phyloP scores from a whole-genome alignment of 495 filamentous ascomycete genomes.

The Apiosordaria backusii region DNA sequence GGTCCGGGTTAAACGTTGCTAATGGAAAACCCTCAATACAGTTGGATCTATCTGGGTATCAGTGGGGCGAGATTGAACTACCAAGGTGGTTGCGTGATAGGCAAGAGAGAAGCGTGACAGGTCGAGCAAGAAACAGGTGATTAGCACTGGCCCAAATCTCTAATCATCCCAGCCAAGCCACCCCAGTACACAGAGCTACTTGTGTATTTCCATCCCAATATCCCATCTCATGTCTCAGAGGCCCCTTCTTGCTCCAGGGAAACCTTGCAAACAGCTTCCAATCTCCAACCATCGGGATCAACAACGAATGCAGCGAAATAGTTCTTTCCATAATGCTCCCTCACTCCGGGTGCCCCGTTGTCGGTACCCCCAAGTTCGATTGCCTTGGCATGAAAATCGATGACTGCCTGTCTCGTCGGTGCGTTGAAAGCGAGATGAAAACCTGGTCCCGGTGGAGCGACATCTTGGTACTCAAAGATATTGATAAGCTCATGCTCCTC shows the following conservation, averaged over 20 bases:
- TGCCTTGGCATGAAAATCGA: conserved; percentile 38
- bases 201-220: neutral
- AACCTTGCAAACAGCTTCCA: conserved; percentile 39
- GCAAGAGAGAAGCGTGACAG: neutral
- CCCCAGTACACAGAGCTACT: neutral
- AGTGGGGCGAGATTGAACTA: neutral
- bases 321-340: conserved; percentile 31
- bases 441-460: conserved; percentile 26
- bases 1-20: neutral
- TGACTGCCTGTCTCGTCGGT: conserved; percentile 30
- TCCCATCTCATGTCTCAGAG: neutral
- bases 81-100: neutral
- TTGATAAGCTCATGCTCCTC: conserved; percentile 30
- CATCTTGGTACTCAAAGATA: conserved; percentile 31
- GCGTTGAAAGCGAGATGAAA: conserved; percentile 40
- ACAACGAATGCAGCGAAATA: conserved; percentile 46
- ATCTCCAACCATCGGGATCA: conserved; percentile 39
- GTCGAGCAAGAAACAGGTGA: neutral
- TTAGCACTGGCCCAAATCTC: neutral
- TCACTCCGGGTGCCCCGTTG: conserved; percentile 39
- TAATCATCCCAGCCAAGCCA: neutral
- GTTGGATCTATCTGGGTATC: neutral
- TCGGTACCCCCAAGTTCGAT: conserved; percentile 33
- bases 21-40: neutral
- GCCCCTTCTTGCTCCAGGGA: neutral